phyloP scores from a whole-genome alignment of 2,329 filamentous ascomycete genomes.

The Aspergillus pseudotamarii region DNA sequence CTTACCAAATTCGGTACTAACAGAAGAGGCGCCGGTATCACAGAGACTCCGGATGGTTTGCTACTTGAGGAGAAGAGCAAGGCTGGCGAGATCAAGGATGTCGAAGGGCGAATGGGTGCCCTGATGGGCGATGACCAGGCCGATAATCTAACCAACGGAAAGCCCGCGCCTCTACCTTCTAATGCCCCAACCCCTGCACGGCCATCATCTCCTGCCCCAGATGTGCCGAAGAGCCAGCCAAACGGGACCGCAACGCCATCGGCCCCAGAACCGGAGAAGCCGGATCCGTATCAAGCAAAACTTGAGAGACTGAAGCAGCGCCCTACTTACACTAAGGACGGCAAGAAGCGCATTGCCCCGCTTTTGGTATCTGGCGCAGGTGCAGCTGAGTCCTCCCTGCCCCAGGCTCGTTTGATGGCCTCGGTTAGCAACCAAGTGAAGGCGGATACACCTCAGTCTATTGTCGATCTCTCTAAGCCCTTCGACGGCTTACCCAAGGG shows the following conservation, averaged over 20 bases:
- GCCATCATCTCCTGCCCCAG: conserved; percentile 34
- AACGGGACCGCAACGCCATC: conserved; percentile 40
- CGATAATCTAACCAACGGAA: conserved; percentile 54
- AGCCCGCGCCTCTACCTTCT: conserved; percentile 37
- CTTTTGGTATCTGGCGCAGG: conserved; percentile 88
- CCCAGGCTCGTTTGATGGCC: conserved; percentile 84
- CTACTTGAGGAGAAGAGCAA: conserved; percentile 89
- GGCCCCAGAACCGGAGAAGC: conserved; percentile 40
- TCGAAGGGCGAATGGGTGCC: conserved; percentile 96
- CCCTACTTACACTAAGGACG: conserved; percentile 93
- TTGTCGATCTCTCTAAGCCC: conserved; percentile 88
- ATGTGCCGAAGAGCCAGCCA: conserved; percentile 36
- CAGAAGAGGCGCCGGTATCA: conserved; percentile 83
- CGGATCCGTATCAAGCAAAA: conserved; percentile 60
- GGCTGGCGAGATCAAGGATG: conserved; percentile 82
- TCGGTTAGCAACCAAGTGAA: conserved; percentile 67
- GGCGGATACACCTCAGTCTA: conserved; percentile 75
- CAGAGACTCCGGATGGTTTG: conserved; percentile 88
- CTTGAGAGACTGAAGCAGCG: conserved; percentile 79
- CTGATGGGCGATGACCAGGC: conserved; percentile 83
- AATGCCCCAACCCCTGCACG: conserved; percentile 49
- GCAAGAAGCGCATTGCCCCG: conserved; percentile 92
- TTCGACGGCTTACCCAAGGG: conserved; percentile 92
- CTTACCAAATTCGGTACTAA: conserved; percentile 91
- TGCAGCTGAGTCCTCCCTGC: conserved; percentile 82